Base-by-base conservation (phyloP, 148 eudicot genomes). In the Rhododendron molle region DNA sequence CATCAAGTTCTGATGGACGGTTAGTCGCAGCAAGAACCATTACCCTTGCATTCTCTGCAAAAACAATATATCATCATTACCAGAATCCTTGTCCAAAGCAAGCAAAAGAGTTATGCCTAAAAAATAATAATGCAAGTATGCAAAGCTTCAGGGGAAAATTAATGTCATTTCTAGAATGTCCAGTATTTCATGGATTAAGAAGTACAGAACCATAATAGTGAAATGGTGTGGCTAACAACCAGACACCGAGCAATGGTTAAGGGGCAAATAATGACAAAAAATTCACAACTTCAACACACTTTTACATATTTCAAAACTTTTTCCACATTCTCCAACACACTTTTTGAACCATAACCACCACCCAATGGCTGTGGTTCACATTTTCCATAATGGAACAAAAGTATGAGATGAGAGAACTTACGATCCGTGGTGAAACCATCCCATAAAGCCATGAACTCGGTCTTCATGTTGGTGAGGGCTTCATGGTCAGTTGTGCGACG, bases 1-100 rank as follows among this genome's bases (percentile, higher is more conserved):
- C 98, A 86, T 97, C 99, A 83, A 97, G 98, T 84, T 97, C 98
- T 58, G 96, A 93, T 76, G 99, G 99, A 38, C 99, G 98, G 87
- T 97, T 97, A 81, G 98, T 97, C 21, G 99, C 99, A 88, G 96
- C 98, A 86, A 97, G 98, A 80, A 97, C 99, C 98, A 95, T 97
- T 86, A 97, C 99, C 82, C 98, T 90, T 38, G 98, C 98, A 90
- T 94, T 90, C 78, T 94, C 99, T 94, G 85, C 90, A 89, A 2
- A 16, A 86, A 47, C 38, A 81, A 36, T 40, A 49, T 20, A 21
- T 7, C 44, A 46, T 43, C 5, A 21, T 32, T 14, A 78, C 34
- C 50, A 28, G 50, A 69, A 77, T 16, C 73, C 46, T 71, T 34
- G 76, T 44, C 81, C 46, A 16, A 52, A 36, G 80, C 21, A 83